A percentile compares a stretch with the other conserved stretches of the same genome.
Evolutionary conservation across 2,329 filamentous ascomycete species (phyloP).

Genomic region (Diaporthe caulivora): DNA sequence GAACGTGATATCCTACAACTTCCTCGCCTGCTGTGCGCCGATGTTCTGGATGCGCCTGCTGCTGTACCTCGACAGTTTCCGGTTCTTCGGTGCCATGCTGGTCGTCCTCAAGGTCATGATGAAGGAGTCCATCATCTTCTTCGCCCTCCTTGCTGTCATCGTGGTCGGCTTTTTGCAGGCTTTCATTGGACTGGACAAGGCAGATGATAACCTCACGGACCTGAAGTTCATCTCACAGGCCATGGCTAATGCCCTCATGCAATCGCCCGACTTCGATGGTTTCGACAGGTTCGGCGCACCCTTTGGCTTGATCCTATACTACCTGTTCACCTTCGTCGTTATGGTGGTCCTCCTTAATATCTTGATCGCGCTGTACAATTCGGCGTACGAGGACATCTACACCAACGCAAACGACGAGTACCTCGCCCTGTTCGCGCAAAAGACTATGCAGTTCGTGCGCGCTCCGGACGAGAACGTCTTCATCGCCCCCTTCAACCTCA

Average conservation of each 20-base stretch:
- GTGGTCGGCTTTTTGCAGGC: conserved; percentile 91
- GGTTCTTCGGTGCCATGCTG: conserved; percentile 98
- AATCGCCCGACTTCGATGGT: conserved; percentile 87
- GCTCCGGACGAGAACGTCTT: conserved; percentile 99
- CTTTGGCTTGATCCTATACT: conserved; percentile 95
- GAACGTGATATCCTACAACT: conserved; percentile 91
- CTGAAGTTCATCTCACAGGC: conserved; percentile 80
- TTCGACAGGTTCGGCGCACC: conserved; percentile 94
- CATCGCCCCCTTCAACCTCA: conserved; percentile 93
- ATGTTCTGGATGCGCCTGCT: conserved; percentile 97
- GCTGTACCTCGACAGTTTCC: conserved; percentile 91
- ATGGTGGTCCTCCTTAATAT: conserved; percentile 96
- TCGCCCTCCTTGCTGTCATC: conserved; percentile 87
- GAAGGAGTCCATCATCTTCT: conserved; percentile 96
- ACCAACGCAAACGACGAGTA: conserved; percentile 95
- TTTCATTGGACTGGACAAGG: conserved; percentile 90
- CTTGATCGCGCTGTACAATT: conserved; percentile 97
- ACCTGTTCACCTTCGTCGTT: conserved; percentile 96
- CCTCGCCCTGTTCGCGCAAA: conserved; percentile 91
- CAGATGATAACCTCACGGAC: conserved; percentile 79
- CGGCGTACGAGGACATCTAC: conserved; percentile 94
- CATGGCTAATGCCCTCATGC: conserved; percentile 92
- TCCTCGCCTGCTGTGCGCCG: conserved; percentile 90
- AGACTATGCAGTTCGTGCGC: conserved; percentile 96
- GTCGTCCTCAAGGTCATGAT: conserved; percentile 97